These are phyloP conservation scores for Pseudogymnoascus sp. DNA, from an alignment of 2,329 filamentous ascomycete species.

Conservation along the genomic window DNA sequence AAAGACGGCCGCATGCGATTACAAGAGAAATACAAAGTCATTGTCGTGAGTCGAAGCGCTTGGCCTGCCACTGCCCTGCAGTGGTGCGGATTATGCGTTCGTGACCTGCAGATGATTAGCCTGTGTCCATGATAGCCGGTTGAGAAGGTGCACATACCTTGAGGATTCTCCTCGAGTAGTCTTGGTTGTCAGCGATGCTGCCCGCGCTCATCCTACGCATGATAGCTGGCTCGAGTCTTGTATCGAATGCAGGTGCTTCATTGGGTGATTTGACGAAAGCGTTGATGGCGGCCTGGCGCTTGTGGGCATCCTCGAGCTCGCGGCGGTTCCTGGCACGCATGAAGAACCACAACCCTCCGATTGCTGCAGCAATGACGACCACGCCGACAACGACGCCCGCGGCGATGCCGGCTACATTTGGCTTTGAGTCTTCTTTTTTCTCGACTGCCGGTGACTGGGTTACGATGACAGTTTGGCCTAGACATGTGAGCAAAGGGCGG, in stretches of 20 bases:
- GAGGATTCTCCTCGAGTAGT: conserved; percentile 92
- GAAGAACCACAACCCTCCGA: conserved; percentile 65
- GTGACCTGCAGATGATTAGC: neutral
- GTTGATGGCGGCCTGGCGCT: conserved; percentile 70
- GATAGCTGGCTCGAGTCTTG: conserved; percentile 74
- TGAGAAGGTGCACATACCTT: conserved; percentile 55
- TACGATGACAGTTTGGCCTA: neutral
- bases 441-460: neutral
- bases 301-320: conserved; percentile 76
- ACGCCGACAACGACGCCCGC: conserved; percentile 83
- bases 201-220: conserved; percentile 86
- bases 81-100: conserved; percentile 5
- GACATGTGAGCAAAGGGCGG: neutral
- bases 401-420: conserved; percentile 78
- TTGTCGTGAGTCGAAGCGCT: conserved; percentile 6
- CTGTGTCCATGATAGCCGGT: neutral
- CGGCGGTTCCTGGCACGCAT: conserved; percentile 68
- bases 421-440: conserved; percentile 21
- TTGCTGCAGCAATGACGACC: conserved; percentile 56
- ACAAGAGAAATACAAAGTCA: conserved; percentile 7
- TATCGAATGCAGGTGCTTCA: conserved; percentile 66
- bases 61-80: neutral
- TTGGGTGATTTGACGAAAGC: conserved; percentile 65
- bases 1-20: conserved; percentile 1
- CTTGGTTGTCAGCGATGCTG: conserved; percentile 93